Evolutionary conservation across 2,329 filamentous ascomycete species (phyloP).

Genomic region (Leptoxyphium fumago): DNA sequence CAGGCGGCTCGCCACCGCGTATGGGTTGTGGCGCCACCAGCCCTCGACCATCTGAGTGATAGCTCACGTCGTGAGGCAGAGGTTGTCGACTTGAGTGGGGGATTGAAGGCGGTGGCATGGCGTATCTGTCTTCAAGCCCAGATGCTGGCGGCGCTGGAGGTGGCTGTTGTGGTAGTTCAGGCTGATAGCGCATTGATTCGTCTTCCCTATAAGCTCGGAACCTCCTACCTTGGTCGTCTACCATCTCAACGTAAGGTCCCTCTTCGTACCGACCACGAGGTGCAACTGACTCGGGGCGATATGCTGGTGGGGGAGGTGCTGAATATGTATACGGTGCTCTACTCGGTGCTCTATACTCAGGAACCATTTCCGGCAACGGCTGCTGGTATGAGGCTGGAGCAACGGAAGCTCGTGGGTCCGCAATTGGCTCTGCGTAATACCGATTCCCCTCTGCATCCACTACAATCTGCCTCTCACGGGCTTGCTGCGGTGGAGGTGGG

Average conservation of each 20-base stretch:
- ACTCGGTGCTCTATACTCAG: constrained; percentile 28
- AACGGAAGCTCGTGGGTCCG: constrained; percentile 35
- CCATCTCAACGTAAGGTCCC: not conserved
- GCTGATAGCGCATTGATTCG: not conserved
- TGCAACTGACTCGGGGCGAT: not conserved
- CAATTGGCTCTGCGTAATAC: constrained; percentile 45
- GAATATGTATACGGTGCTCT: constrained; percentile 21
- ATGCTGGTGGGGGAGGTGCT: constrained; percentile 1
- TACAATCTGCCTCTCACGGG: constrained; percentile 42
- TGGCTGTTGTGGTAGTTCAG: not conserved
- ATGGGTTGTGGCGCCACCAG: not conserved
- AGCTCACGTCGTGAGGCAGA: not conserved
- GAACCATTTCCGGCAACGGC: not conserved
- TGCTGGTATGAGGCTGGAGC: constrained; percentile 18
- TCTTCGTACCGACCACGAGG: not conserved
- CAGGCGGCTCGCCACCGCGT: constrained; percentile 1
- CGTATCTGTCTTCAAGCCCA: not conserved
- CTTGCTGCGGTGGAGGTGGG: constrained; percentile 33
- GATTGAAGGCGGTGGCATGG: constrained; percentile 34
- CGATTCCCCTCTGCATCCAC: constrained; percentile 73
- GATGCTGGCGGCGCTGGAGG: not conserved
- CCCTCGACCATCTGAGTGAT: not conserved
- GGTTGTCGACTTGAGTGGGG: constrained; percentile 5
- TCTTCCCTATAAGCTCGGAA: not conserved
- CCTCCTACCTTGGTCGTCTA: not conserved